These are phyloP conservation scores for Lichtheimia hyalospora DNA, from an alignment of 371 early-diverging fungal species.

Conservation along the genomic window DNA sequence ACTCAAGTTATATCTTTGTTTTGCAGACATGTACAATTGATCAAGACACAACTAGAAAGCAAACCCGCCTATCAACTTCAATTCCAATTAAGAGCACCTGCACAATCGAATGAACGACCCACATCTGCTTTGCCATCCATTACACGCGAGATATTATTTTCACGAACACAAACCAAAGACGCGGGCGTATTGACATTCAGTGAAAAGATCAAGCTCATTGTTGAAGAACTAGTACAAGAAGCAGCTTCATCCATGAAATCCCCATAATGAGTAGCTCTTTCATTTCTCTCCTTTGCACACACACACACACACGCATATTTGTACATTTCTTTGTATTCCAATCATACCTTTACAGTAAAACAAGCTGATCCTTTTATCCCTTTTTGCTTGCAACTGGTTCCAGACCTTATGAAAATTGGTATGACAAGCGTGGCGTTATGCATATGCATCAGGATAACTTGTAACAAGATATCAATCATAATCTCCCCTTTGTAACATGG, in stretches of 20 bases:
- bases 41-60: slow-evolving; percentile 7
- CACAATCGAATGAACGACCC: slow-evolving; percentile 1
- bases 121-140: slow-evolving; percentile 2
- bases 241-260: slow-evolving; percentile 3
- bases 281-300: not conserved
- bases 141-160: slow-evolving; percentile 12
- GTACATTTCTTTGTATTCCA: not conserved
- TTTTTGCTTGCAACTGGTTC: no score
- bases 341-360: not conserved
- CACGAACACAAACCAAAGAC: slow-evolving; percentile 5
- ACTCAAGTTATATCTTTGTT: not conserved
- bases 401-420: no score
- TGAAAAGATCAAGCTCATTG: slow-evolving; percentile 11
- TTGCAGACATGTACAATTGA: slow-evolving; percentile 17
- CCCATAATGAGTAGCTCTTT: not conserved
- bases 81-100: slow-evolving; percentile 15
- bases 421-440: no score
- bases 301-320: not conserved
- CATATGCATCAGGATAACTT: no score
- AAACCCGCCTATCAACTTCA: slow-evolving; percentile 21
- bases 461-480: no score
- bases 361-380: no score
- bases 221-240: slow-evolving; percentile 7
- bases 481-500: no score
- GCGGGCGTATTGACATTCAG: slow-evolving; percentile 12